phyloP scores from a whole-genome alignment of 129 eudicot species.

The Flaveria ramosissima region DNA sequence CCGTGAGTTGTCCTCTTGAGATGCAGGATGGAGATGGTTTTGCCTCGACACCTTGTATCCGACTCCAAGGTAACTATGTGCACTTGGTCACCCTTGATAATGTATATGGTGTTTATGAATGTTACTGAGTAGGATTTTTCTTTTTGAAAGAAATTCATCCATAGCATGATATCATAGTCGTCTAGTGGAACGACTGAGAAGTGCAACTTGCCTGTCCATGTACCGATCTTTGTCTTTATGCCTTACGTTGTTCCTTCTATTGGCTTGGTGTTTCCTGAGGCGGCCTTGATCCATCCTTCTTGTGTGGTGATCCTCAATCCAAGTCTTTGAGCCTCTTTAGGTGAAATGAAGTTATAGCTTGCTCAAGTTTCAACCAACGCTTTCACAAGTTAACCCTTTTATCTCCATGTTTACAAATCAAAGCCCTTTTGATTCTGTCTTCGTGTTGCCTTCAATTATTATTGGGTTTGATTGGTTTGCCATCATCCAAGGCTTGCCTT shows the following conservation, averaged over 20 bases:
- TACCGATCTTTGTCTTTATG: background rate
- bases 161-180: background rate
- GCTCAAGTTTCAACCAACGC: background rate
- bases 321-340: no score
- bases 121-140: background rate
- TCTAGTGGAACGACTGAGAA: background rate
- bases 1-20: background rate
- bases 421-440: background rate
- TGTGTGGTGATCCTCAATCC: no score
- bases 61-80: background rate
- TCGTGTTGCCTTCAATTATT: background rate
- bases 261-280: background rate
- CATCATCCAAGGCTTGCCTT: no score
- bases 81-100: background rate
- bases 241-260: background rate
- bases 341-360: no score
- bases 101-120: background rate
- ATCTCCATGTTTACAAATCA: background rate
- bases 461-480: no score
- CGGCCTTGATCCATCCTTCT: background rate
- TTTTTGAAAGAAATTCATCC: background rate
- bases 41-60: background rate
- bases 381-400: background rate
- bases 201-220: background rate
- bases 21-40: background rate